Evolutionary conservation across 1,139 yeast genomes (phyloP), one percentile per base, ranked within the genome.

Genomic region (Zygoascus sp.): DNA sequence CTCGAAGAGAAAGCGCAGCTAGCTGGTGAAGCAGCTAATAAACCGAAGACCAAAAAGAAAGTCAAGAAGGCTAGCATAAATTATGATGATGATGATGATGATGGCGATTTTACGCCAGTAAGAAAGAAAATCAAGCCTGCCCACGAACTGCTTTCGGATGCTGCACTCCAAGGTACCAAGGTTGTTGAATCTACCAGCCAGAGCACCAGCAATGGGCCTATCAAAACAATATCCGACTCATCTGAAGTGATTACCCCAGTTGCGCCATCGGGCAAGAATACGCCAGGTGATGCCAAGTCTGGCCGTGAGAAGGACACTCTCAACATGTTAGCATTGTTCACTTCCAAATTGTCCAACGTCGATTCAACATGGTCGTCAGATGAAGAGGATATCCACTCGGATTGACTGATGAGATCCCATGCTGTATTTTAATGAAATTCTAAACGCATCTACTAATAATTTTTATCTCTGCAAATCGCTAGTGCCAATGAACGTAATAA

Each of bases 111-210:
- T 9, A 47, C 41, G 21, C 53, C 44, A n/a, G 21, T 20, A 11
- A 42, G 23, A 32, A 52, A 53, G 19, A 68, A 68, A 51, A 74
- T 79, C 71, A 69, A 65, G 49, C 74, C 83, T 34, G 79, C 79
- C 0, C 80, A 77, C 54, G 80, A 75, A 40, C 51, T 70, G 39
- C 57, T 65, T 43, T 51, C 59, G 39, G 41, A 42, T 19, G 20
- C 35, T 32, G 39, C 21, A 5, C 19, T 36, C 39, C 8, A 39
- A 27, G 35, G 45, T 28, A 28, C 46, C 36, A 35, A 54, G 49
- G 40, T 40, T 47, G 9, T 34, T 54, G 42, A 52, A 46, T 36
- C 19, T 16, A 20, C 28, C 28, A 25, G 9, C 28, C 7, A 10
- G 28, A 25, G n/a, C n/a, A 25, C 28, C 28, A 25, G 28, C 28